A percentile compares a stretch with the other conserved stretches of the same genome.
phyloP scores from a whole-genome alignment of 169 alveolate genomes.

The Plasmodium coatneyi region DNA sequence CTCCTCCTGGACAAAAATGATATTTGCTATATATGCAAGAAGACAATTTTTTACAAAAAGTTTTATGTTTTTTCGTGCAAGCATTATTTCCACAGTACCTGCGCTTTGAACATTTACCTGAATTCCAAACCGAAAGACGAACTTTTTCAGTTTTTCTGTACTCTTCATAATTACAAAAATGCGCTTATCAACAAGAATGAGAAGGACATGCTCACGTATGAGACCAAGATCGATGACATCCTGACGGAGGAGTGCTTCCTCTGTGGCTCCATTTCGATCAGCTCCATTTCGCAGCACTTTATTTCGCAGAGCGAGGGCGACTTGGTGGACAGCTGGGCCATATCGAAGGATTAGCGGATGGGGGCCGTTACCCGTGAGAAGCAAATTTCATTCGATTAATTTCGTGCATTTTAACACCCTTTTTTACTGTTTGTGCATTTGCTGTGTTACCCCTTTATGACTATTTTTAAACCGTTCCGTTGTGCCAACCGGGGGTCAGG shows the following conservation, averaged over 20 bases:
- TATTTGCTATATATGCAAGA: slow-evolving; percentile 72
- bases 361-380: neutral
- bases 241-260: slow-evolving; percentile 71
- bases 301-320: slow-evolving; percentile 38
- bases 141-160: slow-evolving; percentile 47
- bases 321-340: slow-evolving; percentile 58
- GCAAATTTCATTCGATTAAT: neutral
- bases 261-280: slow-evolving; percentile 69
- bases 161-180: slow-evolving; percentile 56
- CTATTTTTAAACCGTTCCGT: neutral
- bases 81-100: slow-evolving; percentile 72
- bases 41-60: slow-evolving; percentile 61
- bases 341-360: slow-evolving; percentile 30
- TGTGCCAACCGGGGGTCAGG: neutral
- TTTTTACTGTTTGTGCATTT: neutral
- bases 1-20: slow-evolving; percentile 52
- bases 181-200: slow-evolving; percentile 47
- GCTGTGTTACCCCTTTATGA: neutral
- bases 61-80: slow-evolving; percentile 72
- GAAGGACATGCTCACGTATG: slow-evolving; percentile 39
- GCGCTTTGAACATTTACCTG: slow-evolving; percentile 51
- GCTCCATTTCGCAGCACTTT: slow-evolving; percentile 35
- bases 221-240: slow-evolving; percentile 73
- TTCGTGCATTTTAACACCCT: neutral
- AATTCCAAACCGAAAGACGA: slow-evolving; percentile 60